Evolutionary conservation across 371 early-diverging fungal species (phyloP).

Genomic region (Syncephalis fuscata): DNA sequence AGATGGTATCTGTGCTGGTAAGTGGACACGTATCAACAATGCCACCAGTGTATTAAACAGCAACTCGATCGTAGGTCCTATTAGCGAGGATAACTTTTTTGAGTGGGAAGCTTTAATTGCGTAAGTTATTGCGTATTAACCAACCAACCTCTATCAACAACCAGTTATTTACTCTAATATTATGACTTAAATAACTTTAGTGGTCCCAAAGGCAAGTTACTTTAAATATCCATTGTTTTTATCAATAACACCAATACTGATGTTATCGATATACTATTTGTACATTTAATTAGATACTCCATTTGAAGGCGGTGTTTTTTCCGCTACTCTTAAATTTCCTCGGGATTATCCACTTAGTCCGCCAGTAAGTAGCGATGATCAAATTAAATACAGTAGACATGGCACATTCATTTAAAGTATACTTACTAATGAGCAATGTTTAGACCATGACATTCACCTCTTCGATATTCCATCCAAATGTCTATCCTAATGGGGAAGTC

Average conservation of each 20-base stretch:
- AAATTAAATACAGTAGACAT: too few relatives aligned
- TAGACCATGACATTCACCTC: slow-evolving; percentile 70
- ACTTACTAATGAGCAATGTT: too few relatives aligned
- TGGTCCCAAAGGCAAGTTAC: too few relatives aligned
- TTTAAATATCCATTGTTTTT: slow-evolving; percentile 1
- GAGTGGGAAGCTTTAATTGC: slow-evolving; percentile 93
- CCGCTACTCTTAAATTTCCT: slow-evolving; percentile 75
- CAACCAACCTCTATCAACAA: too few relatives aligned
- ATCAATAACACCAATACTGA: slow-evolving; percentile 1
- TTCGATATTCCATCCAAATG: slow-evolving; percentile 89
- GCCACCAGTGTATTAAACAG: background rate
- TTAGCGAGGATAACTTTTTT: slow-evolving; percentile 84
- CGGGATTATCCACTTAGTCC: slow-evolving; percentile 92
- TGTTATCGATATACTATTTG: slow-evolving; percentile 64
- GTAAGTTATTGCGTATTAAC: slow-evolving; percentile 23
- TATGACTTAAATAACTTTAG: background rate
- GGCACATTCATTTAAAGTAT: too few relatives aligned
- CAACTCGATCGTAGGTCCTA: slow-evolving; percentile 37
- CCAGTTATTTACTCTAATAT: too few relatives aligned
- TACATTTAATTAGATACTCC: slow-evolving; percentile 88
- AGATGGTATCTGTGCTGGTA: slow-evolving; percentile 91
- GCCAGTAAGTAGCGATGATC: slow-evolving; percentile 35
- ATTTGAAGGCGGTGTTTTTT: slow-evolving; percentile 79
- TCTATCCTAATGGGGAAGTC: slow-evolving; percentile 94
- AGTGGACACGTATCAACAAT: too few relatives aligned